Base-by-base conservation (phyloP, 2,329 filamentous ascomycete species). In the Scorias spongiosa region DNA sequence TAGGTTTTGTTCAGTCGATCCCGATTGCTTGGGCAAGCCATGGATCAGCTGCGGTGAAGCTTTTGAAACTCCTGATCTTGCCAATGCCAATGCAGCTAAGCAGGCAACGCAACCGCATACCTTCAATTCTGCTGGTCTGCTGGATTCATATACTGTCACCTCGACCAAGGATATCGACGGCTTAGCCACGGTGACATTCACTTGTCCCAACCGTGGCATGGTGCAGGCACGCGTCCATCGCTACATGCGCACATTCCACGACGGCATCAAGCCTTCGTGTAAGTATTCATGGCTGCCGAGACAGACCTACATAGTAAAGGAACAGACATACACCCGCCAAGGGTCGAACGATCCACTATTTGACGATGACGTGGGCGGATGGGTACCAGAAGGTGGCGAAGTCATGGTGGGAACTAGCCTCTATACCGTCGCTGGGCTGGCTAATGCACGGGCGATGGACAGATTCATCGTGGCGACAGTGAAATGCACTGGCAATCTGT, bases 191-290 rank as follows among this genome's bases (percentile, higher is more conserved):
- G 32, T 36, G 32, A 36, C 32, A 4, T 36, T 36, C 32, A 9
- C 32, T 9, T 36, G 32, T 15, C 32, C 32, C 15, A 15, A 3
- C 12, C 32, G n/a, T 29, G 47, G 45, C 2, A 29, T 17, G 3
- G 42, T 49, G 2, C 32, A 51, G 42, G 44, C 44, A 12, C 42
- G 43, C 9, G 49, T 51, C 2, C 12, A 34, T 6, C 28, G 39
- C 18, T 18, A 18, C n/a, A 10, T 46, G 34, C 44, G 45, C 8
- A 43, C 39, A 1, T 43, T 40, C 42, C 26, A 40, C 9, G 43
- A 44, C 12, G 41, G 42, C 34, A 41, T 46, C n/a, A 15, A n/a
- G 12, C 50, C 50, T 1, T 12, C 12, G 11, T 38, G 30, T 17
- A 48, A 44, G 14, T 32, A 29, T 9, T 39, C 26, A 18, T 44